Evolutionary conservation across 176 grass and related monocot genomes (phyloP).

Genomic region (Oryza longistaminata): DNA sequence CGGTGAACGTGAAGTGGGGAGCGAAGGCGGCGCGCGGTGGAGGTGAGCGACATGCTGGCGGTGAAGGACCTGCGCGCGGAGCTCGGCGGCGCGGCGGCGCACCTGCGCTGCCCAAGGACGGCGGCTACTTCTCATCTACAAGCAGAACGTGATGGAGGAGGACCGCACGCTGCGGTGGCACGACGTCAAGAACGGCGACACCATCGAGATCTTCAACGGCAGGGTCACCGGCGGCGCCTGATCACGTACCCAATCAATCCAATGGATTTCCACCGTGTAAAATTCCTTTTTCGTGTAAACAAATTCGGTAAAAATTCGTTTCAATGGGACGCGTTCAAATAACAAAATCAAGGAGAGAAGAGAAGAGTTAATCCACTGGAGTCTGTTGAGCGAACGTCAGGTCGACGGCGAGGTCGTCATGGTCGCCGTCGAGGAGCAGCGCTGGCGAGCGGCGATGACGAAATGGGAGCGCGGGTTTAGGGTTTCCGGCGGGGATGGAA

Average conservation of each 20-base stretch:
- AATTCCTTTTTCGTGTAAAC: no score
- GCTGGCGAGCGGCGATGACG: no score
- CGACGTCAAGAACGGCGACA: slow-evolving; percentile 52
- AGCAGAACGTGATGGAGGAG: slow-evolving; percentile 66
- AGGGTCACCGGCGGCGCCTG: slow-evolving; percentile 40
- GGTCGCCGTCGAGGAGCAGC: no score
- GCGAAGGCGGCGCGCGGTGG: slow-evolving; percentile 26
- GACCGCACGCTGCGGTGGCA: slow-evolving; percentile 65
- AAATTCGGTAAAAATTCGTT: no score
- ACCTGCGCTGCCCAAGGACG: background rate
- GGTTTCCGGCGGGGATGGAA: no score
- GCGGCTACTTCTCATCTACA: slow-evolving; percentile 57
- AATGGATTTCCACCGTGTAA: no score
- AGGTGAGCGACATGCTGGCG: slow-evolving; percentile 43
- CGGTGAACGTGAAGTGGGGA: slow-evolving; percentile 42
- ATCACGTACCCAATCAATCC: background rate
- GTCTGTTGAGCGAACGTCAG: no score
- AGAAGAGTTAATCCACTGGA: no score
- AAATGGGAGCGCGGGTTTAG: no score
- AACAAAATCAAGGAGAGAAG: no score
- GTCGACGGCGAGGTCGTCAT: no score
- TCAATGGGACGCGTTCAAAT: no score
- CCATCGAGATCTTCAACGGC: slow-evolving; percentile 63
- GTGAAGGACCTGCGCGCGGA: slow-evolving; percentile 21
- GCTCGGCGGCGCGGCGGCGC: background rate